Conservation (phyloP, 352 stramenopile species). For the Chrysophaeum taylorii region DNA sequence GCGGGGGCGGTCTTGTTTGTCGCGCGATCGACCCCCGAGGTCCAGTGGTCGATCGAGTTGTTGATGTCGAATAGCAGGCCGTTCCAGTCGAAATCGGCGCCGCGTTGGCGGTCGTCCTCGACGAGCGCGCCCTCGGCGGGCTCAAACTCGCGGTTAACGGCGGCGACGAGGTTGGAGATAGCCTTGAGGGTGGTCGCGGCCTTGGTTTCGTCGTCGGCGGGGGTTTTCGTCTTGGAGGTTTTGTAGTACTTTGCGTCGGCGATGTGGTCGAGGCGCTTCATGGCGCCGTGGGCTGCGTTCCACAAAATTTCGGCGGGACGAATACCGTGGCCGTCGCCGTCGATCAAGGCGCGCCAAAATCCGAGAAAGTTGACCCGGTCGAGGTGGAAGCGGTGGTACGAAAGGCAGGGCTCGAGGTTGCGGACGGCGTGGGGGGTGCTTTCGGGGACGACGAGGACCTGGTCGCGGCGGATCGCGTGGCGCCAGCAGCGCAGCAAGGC, state of each 20-base stretch:
- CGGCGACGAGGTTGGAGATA: constrained; percentile 34
- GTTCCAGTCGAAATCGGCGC: background rate
- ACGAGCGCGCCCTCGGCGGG: background rate
- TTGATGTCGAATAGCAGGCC: background rate
- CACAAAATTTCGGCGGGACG: constrained; percentile 80
- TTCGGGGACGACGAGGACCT: constrained; percentile 83
- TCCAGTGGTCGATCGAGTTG: background rate
- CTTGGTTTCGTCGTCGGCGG: constrained; percentile 19
- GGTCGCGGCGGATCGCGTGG: constrained; percentile 68
- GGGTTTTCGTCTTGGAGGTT: constrained; percentile 12
- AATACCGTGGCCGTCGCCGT: constrained; percentile 71
- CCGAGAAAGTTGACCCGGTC: constrained; percentile 73
- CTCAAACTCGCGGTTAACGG: constrained; percentile 34
- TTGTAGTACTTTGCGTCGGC: constrained; percentile 40
- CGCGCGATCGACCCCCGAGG: background rate
- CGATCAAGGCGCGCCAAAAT: constrained; percentile 73
- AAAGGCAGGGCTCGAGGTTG: constrained; percentile 80
- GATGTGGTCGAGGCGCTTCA: constrained; percentile 60
- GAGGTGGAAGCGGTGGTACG: constrained; percentile 83
- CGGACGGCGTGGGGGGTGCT: constrained; percentile 76
- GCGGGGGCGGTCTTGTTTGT: background rate
- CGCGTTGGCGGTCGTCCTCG: background rate
- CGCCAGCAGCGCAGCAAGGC: constrained; percentile 69
- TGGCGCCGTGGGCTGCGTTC: constrained; percentile 74
- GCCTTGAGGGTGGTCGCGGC: constrained; percentile 34